These are phyloP conservation scores for Candida schatavii DNA, from an alignment of 805 yeast genomes.

Conservation along the genomic window DNA sequence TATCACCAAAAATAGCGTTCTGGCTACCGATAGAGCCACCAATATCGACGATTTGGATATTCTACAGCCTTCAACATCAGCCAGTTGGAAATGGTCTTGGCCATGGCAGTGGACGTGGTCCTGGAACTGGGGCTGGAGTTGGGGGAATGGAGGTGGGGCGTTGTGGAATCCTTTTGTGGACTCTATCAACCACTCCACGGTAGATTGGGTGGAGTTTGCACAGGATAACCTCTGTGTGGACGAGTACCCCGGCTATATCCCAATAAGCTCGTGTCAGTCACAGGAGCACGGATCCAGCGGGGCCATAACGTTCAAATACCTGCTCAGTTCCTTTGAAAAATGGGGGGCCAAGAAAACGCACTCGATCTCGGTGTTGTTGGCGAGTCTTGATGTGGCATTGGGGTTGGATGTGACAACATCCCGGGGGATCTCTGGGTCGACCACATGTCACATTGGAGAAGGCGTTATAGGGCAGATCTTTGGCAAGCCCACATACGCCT, in stretches of 20 bases:
- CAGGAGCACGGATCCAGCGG: slow-evolving; percentile 14
- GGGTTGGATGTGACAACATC: background rate
- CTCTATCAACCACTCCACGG: background rate
- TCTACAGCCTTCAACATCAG: background rate
- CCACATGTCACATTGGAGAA: slow-evolving; percentile 12
- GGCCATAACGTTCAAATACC: slow-evolving; percentile 8
- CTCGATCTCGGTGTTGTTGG: background rate
- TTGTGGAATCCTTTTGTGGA: slow-evolving; percentile 1
- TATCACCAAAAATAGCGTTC: background rate
- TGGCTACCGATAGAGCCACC: background rate
- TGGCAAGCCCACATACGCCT: slow-evolving; percentile 15
- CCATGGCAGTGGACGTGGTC: background rate
- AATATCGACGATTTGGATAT: slow-evolving; percentile 2
- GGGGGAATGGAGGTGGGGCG: background rate
- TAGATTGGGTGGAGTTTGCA: slow-evolving; percentile 13
- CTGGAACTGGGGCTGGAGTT: background rate
- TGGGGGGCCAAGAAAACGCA: too few relatives aligned
- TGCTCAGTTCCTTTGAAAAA: background rate
- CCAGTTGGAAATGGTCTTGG: background rate
- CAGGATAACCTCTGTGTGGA: slow-evolving; percentile 4
- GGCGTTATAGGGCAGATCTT: slow-evolving; percentile 20
- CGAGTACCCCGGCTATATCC: slow-evolving; percentile 10
- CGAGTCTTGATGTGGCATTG: background rate
- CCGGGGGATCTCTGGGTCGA: background rate
- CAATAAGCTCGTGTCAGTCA: slow-evolving; percentile 15